Evolutionary conservation across 2,329 filamentous ascomycete species (phyloP).

Genomic region (Aspergillus sp.): DNA sequence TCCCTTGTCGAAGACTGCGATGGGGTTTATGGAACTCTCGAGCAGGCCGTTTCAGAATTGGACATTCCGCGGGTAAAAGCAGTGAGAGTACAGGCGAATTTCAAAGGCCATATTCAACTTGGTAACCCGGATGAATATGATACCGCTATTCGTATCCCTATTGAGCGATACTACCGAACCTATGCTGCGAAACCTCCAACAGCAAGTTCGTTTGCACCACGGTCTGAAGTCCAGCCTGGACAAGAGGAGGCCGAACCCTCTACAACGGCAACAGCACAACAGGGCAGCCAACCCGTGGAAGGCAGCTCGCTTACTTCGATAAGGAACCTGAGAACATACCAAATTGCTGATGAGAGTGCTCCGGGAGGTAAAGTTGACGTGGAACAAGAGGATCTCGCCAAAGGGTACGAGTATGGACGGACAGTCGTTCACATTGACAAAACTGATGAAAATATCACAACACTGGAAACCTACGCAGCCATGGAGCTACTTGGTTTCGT

Average conservation of each 20-base stretch:
- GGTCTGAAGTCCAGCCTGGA: constrained; percentile 40
- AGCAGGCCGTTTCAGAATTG: constrained; percentile 77
- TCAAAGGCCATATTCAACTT: constrained; percentile 73
- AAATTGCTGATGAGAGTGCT: constrained; percentile 67
- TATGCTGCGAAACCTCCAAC: constrained; percentile 69
- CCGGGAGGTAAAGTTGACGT: constrained; percentile 79
- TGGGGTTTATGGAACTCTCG: constrained; percentile 76
- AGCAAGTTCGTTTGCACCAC: constrained; percentile 70
- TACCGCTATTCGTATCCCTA: constrained; percentile 72
- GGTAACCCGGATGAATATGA: constrained; percentile 71
- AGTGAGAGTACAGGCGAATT: constrained; percentile 71
- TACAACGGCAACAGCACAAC: constrained; percentile 38
- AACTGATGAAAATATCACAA: constrained; percentile 83
- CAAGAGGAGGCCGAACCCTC: constrained; percentile 53
- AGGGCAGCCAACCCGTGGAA: constrained; percentile 25
- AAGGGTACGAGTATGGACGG: constrained; percentile 88
- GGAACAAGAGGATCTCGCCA: constrained; percentile 76
- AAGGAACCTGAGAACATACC: constrained; percentile 74
- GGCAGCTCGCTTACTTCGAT: constrained; percentile 59
- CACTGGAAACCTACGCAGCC: constrained; percentile 68
- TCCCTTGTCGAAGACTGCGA: constrained; percentile 63
- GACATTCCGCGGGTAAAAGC: constrained; percentile 71
- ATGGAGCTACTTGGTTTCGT: constrained; percentile 88
- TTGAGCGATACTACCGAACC: constrained; percentile 87
- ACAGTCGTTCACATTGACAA: constrained; percentile 87